Percentiles rank a stretch among this genome's conserved stretches.
Conservation (phyloP, 768 basidiomycete species). For the Phylloporus sp. region DNA sequence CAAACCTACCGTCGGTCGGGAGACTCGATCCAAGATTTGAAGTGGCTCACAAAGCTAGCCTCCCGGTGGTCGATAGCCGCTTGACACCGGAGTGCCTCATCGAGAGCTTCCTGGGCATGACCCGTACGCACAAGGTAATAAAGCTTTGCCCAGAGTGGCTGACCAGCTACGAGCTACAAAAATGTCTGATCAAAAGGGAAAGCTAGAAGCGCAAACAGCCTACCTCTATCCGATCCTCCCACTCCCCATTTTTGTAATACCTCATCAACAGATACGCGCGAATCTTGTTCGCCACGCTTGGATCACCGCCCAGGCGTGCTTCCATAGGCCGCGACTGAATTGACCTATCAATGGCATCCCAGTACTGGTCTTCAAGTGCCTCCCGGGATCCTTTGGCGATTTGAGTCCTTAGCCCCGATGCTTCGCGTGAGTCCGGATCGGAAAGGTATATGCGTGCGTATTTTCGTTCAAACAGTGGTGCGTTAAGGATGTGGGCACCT, state of each 20-base stretch:
- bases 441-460: slow-evolving; percentile 74
- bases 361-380: slow-evolving; percentile 87
- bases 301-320: slow-evolving; percentile 87
- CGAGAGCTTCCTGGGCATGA: slow-evolving; percentile 73
- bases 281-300: slow-evolving; percentile 84
- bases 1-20: slow-evolving; percentile 64
- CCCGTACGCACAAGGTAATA: slow-evolving; percentile 91
- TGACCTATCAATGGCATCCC: slow-evolving; percentile 77
- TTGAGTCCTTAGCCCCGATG: slow-evolving; percentile 60
- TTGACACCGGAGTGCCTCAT: slow-evolving; percentile 68
- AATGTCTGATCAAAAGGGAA: slow-evolving; percentile 1
- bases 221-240: slow-evolving; percentile 89
- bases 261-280: slow-evolving; percentile 80
- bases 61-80: slow-evolving; percentile 74
- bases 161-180: slow-evolving; percentile 74
- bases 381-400: slow-evolving; percentile 75
- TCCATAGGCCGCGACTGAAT: slow-evolving; percentile 79
- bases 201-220: slow-evolving; percentile 14
- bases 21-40: slow-evolving; percentile 80
- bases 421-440: slow-evolving; percentile 62
- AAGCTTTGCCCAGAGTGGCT: slow-evolving; percentile 91
- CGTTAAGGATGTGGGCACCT: slow-evolving; percentile 77
- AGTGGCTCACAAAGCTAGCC: slow-evolving; percentile 75
- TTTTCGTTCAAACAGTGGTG: slow-evolving; percentile 77
- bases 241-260: slow-evolving; percentile 76